phyloP scores from a whole-genome alignment of 2,329 filamentous ascomycete genomes.

The Sclerotinia subarctica region DNA sequence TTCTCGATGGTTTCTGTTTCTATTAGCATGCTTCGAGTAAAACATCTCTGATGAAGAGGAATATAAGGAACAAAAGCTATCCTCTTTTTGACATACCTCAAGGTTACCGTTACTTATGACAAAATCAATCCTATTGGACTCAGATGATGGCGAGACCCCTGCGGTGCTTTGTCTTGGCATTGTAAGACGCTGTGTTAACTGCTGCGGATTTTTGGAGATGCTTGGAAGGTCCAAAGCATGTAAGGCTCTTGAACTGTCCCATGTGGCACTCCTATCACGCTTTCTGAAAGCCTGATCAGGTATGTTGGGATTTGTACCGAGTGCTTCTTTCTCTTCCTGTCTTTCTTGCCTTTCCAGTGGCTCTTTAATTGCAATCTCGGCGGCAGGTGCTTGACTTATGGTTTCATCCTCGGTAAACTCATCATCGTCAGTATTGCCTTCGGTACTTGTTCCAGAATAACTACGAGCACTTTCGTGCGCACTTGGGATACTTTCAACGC shows the following conservation, averaged over 20 bases:
- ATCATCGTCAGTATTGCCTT: conserved; percentile 24
- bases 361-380: neutral
- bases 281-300: conserved; percentile 2
- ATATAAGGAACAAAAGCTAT: neutral
- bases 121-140: neutral
- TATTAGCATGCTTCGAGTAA: neutral
- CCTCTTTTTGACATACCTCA: conserved; percentile 7
- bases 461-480: conserved; percentile 35
- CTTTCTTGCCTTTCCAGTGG: neutral
- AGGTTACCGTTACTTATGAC: neutral
- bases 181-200: conserved; percentile 3
- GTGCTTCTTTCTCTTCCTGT: neutral
- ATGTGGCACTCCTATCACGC: conserved; percentile 21
- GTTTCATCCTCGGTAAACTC: conserved; percentile 8
- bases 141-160: conserved; percentile 13
- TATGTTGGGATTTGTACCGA: neutral
- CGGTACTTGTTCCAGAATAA: conserved; percentile 29
- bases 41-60: neutral
- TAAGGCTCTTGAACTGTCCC: conserved; percentile 20
- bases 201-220: neutral
- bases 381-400: neutral
- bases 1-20: conserved; percentile 19
- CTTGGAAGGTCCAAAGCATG: neutral
- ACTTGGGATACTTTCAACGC: conserved; percentile 26
- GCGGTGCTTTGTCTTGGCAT: neutral